Conservation (phyloP, 192 early-diverging fungal genomes). For the Allomyces macrogynus region DNA sequence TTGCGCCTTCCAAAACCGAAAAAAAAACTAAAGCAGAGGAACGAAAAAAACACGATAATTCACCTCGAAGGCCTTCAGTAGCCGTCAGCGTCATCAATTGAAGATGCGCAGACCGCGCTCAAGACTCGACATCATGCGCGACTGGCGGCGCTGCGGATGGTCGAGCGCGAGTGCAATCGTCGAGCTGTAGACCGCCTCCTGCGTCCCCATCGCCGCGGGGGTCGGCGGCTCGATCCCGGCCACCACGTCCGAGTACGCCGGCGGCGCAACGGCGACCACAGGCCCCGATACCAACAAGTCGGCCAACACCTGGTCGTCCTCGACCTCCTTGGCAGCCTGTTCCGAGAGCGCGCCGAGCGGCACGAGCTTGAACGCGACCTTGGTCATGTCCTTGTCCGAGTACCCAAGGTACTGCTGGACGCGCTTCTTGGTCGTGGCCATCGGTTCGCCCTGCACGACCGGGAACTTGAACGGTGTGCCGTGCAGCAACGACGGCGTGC, state of each 20-base stretch:
- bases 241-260: background rate
- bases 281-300: background rate
- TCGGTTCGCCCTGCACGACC: constrained; percentile 38
- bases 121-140: background rate
- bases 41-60: background rate
- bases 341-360: background rate
- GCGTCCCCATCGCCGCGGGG: background rate
- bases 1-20: background rate
- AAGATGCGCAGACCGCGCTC: background rate
- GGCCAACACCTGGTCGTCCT: background rate
- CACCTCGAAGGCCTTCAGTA: too few relatives aligned
- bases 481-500: constrained; percentile 44
- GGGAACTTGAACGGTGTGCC: constrained; percentile 68
- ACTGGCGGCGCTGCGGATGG: background rate
- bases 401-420: constrained; percentile 48
- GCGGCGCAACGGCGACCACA: background rate
- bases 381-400: constrained; percentile 63
- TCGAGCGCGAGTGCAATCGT: background rate
- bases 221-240: background rate
- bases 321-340: background rate
- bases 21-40: background rate
- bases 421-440: constrained; percentile 48
- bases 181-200: background rate
- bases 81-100: too few relatives aligned
- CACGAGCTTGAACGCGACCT: constrained; percentile 26